Evolutionary conservation across 1,139 yeast species (phyloP), one percentile per base, ranked within the genome.

Genomic region (Hemisphaericaspora subhashii): DNA sequence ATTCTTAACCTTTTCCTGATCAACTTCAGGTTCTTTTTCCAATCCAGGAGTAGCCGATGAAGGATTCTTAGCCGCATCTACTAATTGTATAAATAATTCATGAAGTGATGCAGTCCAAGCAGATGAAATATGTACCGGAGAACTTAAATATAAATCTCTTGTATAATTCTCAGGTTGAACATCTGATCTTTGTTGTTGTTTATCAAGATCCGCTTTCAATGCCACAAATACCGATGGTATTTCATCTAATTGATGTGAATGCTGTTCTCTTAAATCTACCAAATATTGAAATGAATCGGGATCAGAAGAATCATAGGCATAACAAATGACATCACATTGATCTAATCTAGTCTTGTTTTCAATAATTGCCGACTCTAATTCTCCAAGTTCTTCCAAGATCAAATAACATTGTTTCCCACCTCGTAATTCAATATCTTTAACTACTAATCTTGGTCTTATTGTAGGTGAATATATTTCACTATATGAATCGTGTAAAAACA

Each of bases 331-430:
- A 59, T 92, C 98, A 61, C 98, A 92, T 41, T 84, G 85, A 39
- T 86, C 88, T 13, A 92, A 59, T 34, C 89, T 73, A n/a, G 68
- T 60, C 36, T 74, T 73, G 54, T 89, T 87, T 40, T 81, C 90
- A 20, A 90, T 61, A 5, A 89, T 81, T 0, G 95, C 95, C 0
- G 86, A 81, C 54, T 88, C 96, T 26, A 86, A 66, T 48, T 86
- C 96, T 0, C 96, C 97, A 24, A 89, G 64, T 53, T 92, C 98
- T 58, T 90, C 96, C 33, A 92, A 60, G 38, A 92, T 88, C 53
- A 92, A 66, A 55, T 92, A 92, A 58, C 95, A 89, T 58, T 92
- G 98, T 55, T 88, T 90, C 1, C 98, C 98, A 2, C 98, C 98
- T 39, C 85, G 81, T 53, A 90, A 66, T 57, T 92, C 98, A n/a